Evolutionary conservation across 169 alveolate species (phyloP), one percentile per base, ranked within the genome.

Genomic region (Plasmodium gallinaceum): DNA sequence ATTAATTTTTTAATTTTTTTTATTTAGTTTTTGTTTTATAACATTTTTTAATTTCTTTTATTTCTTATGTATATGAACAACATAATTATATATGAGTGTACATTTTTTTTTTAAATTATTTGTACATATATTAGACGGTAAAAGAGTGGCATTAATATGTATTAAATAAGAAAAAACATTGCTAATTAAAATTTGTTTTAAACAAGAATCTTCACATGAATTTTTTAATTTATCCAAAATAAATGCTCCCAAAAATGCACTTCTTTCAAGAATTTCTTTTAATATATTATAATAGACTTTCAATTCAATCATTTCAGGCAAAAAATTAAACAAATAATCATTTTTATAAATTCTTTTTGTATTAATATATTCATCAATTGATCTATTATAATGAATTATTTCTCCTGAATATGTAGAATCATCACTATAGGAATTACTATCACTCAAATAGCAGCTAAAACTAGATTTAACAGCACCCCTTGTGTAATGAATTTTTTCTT

Each of bases 171-270:
- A 83, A 20, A 74, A 83, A 9, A 83, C 72, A 42, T 83, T 83
- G 12, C 78, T 83, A 18, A 83, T 42, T 26, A 83, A 64, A 8
- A 83, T 83, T 51, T 83, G 91, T 62, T 83, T 83, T 37, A 83
- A 45, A 5, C 83, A 83, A 0, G 80, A 68, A 12, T 66, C 83
- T 52, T 83, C 91, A 14, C 64, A 52, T 26, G 73, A 52, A 10
- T 54, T 26, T 68, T 66, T 83, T 10, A 83, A 24, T 16, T 83
- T 83, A 1, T 83, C 91, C 32, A 83, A 68, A 24, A 83, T 26
- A 24, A 52, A 83, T 42, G 91, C 91, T 5, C 91, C 91, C 7
- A 83, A 24, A 24, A 68, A 83, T 14, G 91, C 91, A 54, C 85
- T 68, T 32, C 91, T 66, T 58, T 83, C 91, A 0, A 83, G 32